Conservation (phyloP, 495 filamentous ascomycete genomes). For the Annulohypoxylon moriforme region DNA sequence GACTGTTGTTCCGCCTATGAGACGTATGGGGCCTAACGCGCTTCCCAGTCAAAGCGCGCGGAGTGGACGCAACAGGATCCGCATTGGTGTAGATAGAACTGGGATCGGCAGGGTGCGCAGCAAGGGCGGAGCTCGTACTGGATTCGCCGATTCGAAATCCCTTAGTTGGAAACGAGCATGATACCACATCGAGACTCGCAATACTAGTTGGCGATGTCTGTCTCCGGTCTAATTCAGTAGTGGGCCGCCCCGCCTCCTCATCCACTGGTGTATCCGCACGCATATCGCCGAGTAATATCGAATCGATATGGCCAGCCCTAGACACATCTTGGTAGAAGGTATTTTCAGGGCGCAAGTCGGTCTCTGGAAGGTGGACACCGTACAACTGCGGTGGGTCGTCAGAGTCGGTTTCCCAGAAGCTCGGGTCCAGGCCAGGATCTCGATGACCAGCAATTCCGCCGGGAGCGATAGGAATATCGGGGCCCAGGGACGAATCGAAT, state of each 20-base stretch:
- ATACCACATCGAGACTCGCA: slow-evolving; percentile 71
- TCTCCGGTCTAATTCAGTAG: slow-evolving; percentile 46
- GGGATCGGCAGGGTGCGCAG: slow-evolving; percentile 72
- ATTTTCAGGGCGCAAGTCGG: slow-evolving; percentile 40
- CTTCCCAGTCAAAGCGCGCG: slow-evolving; percentile 64
- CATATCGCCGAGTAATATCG: slow-evolving; percentile 50
- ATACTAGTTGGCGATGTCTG: slow-evolving; percentile 64
- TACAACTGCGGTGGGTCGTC: slow-evolving; percentile 57
- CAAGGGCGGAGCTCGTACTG: slow-evolving; percentile 58
- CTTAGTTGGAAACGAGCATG: slow-evolving; percentile 84
- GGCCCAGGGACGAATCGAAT: slow-evolving; percentile 65
- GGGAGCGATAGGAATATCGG: slow-evolving; percentile 77
- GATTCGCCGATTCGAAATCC: slow-evolving; percentile 60
- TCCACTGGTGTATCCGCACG: slow-evolving; percentile 58
- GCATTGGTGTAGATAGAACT: slow-evolving; percentile 58
- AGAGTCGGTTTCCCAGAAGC: slow-evolving; percentile 56
- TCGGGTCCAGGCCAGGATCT: slow-evolving; percentile 62
- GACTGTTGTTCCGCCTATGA: slow-evolving; percentile 65
- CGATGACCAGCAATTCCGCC: slow-evolving; percentile 73
- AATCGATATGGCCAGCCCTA: slow-evolving; percentile 60
- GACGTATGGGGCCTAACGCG: slow-evolving; percentile 59
- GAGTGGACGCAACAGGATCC: slow-evolving; percentile 62
- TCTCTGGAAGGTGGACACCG: slow-evolving; percentile 50
- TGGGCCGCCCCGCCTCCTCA: slow-evolving; percentile 41
- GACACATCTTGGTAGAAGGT: slow-evolving; percentile 63